phyloP scores from a whole-genome alignment of 169 alveolate species.

The Eimeria falciformis region DNA sequence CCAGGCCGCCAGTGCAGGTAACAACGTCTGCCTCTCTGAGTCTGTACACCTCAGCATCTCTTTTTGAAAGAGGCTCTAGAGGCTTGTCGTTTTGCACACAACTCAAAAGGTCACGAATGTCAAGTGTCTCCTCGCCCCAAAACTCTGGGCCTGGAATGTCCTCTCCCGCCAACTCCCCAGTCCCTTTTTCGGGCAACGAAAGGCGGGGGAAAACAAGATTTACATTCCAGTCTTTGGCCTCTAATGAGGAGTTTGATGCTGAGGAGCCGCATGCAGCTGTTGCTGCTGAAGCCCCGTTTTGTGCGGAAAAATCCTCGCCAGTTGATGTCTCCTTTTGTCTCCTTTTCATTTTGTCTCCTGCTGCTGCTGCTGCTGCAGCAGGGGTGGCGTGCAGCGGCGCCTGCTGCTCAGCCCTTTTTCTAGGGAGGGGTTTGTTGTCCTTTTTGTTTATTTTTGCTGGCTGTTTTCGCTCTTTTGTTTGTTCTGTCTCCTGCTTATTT shows the following conservation, averaged over 20 bases:
- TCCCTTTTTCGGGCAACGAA: not conserved
- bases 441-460: not conserved
- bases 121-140: conserved; percentile 50
- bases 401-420: no score
- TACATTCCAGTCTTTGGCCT: conserved; percentile 24
- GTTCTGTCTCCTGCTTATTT: not conserved
- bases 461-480: not conserved
- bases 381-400: no score
- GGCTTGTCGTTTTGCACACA: conserved; percentile 53
- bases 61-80: not conserved
- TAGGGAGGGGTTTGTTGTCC: not conserved
- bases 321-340: not conserved
- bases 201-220: conserved; percentile 20
- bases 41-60: conserved; percentile 49
- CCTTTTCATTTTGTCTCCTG: not conserved
- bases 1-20: conserved; percentile 62
- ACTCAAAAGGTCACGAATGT: conserved; percentile 19
- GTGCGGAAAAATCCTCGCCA: no score
- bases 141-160: conserved; percentile 42
- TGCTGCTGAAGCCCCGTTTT: no score
- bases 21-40: conserved; percentile 32
- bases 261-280: no score
- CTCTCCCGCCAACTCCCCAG: conserved; percentile 43
- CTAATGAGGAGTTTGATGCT: no score
- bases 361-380: not conserved